Evolutionary conservation across 2,329 filamentous ascomycete genomes (phyloP), one percentile per base, ranked within the genome.

Genomic region (Microdochium paspali): DNA sequence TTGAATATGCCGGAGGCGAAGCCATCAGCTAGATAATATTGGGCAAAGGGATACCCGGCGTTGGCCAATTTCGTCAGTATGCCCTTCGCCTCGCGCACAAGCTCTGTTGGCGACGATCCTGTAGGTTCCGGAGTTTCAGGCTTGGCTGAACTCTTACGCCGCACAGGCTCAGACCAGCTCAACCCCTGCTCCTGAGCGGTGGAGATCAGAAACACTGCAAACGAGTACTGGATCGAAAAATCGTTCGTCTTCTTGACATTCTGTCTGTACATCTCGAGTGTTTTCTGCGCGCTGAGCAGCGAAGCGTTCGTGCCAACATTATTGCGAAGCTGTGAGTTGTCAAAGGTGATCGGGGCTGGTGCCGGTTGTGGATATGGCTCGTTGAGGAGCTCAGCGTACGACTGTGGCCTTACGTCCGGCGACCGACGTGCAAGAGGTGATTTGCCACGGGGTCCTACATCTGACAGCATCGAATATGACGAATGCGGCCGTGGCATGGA

Each of bases 231-330:
- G 28, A 95, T 87, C 3, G 86, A 84, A 15, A 84, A 76, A 64
- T 96, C 90, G 52, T 86, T 93, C 2, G 93, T 95, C 72, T 98
- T 98, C 71, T 96, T 97, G 49, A 96, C 88, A 60, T 97, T 98
- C 47, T 85, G 84, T 42, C 91, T 80, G 65, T 98, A 98, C 91
- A 97, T 96, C 47, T 97, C 90, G 44, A 98, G 78, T 2, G 93
- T 98, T 68, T 97, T 90, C 61, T 91, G 87, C 28, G 88, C 85
- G 59, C 89, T 90, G 25, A 98, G 77, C 12, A 98, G 75, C 20
- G 90, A 95, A 3, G 91, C 91, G 69, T 95, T 95, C 61, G 81
- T 85, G 42, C 93, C 93, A 23, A 98, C 83, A 15, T 80, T 83
- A 48, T 77, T 82, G 50, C 88, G 84, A 44, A 98, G 71, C 52